Evolutionary conservation across 257 asterid genomes (phyloP).

Genomic region (Solanum medicagineum): DNA sequence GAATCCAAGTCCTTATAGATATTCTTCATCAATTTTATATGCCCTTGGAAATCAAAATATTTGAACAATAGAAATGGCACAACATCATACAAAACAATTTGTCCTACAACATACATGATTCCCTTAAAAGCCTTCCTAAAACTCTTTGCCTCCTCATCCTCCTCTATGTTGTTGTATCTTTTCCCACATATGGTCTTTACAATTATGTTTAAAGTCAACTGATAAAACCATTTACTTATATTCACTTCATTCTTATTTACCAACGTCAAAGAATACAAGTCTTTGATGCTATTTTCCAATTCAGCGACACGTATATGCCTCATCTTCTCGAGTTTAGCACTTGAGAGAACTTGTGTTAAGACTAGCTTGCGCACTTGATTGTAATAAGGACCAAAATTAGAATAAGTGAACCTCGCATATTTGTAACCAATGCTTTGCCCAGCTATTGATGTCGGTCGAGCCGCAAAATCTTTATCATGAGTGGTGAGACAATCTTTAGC

Average conservation of each 20-base stretch:
- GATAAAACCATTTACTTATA: constrained; percentile 28
- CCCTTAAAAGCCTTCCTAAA: constrained; percentile 19
- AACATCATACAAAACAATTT: constrained; percentile 20
- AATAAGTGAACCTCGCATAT: constrained; percentile 28
- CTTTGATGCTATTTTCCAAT: constrained; percentile 4
- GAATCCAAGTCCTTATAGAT: constrained; percentile 17
- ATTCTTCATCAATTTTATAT: constrained; percentile 27
- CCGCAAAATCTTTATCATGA: constrained; percentile 25
- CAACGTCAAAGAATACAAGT: background rate
- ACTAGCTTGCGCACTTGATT: constrained; percentile 35
- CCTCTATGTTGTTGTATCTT: constrained; percentile 1
- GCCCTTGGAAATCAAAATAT: constrained; percentile 39
- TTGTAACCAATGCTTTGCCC: constrained; percentile 35
- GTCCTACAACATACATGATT: constrained; percentile 19
- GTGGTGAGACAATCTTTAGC: constrained; percentile 45
- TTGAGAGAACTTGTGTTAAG: constrained; percentile 29
- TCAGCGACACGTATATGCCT: constrained; percentile 12
- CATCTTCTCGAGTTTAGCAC: constrained; percentile 24
- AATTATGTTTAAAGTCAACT: constrained; percentile 18
- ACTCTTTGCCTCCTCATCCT: background rate
- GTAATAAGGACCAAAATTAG: constrained; percentile 37
- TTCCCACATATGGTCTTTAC: constrained; percentile 35
- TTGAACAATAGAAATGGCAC: constrained; percentile 20
- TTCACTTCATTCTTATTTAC: background rate
- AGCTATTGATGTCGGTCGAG: constrained; percentile 21